Evolutionary conservation across 78 protist genomes (phyloP).

Genomic region (Monosiga brevicollis): DNA sequence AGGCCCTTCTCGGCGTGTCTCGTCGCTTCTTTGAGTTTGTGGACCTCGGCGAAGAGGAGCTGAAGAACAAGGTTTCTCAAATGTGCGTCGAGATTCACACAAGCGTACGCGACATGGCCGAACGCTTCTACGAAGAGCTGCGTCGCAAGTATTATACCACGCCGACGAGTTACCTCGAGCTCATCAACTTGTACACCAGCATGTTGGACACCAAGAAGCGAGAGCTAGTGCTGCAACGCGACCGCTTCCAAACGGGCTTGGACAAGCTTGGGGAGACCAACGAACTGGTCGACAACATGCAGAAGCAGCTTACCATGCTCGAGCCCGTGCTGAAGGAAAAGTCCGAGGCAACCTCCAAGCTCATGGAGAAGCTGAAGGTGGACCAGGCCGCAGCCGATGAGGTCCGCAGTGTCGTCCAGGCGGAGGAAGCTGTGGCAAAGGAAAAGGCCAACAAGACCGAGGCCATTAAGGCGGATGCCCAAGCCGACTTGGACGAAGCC

Average conservation of each 20-base stretch:
- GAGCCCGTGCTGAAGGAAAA: conserved; percentile 33
- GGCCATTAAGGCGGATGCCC: conserved; percentile 37
- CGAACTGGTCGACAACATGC: conserved; percentile 18
- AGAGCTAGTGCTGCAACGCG: background rate
- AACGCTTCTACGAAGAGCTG: conserved; percentile 19
- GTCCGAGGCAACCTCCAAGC: conserved; percentile 6
- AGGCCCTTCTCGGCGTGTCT: conserved; percentile 74
- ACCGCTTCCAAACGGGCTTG: conserved; percentile 23
- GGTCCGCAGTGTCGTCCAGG: background rate
- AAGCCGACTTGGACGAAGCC: conserved; percentile 42
- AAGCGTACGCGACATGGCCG: conserved; percentile 13
- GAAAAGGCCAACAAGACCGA: conserved; percentile 13
- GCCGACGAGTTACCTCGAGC: conserved; percentile 64
- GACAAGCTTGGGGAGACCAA: conserved; percentile 50
- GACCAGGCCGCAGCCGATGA: conserved; percentile 1
- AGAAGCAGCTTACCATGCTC: conserved; percentile 21
- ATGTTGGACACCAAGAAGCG: conserved; percentile 30
- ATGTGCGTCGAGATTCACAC: conserved; percentile 51
- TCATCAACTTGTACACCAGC: conserved; percentile 28
- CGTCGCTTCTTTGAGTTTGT: background rate
- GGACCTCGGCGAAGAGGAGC: background rate
- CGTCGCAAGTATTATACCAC: conserved; percentile 51
- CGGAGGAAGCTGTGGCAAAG: conserved; percentile 30
- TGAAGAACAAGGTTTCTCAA: background rate
- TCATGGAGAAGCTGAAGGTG: background rate